Evolutionary conservation across 139 green algal species (phyloP).

Genomic region (Coccomyxa sp.): DNA sequence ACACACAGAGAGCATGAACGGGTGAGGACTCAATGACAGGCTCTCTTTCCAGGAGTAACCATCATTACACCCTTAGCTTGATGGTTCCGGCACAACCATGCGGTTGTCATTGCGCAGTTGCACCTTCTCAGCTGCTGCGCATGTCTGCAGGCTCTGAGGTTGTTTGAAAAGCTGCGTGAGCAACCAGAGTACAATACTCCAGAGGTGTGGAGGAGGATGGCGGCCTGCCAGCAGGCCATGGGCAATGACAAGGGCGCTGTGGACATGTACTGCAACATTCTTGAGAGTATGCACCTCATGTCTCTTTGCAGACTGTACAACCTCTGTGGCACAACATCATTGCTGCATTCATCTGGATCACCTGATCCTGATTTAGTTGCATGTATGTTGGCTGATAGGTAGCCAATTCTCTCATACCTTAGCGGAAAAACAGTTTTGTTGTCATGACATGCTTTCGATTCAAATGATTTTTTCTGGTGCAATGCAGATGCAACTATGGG

Average conservation of each 20-base stretch:
- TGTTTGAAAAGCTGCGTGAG: conserved; percentile 31
- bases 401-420: too few species aligned
- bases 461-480: too few species aligned
- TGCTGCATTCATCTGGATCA: neutral
- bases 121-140: too few species aligned
- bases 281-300: neutral
- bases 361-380: too few species aligned
- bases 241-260: conserved; percentile 18
- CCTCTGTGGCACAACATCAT: neutral
- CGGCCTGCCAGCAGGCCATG: conserved; percentile 38
- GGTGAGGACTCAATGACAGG: neutral
- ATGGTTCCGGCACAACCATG: too few species aligned
- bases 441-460: too few species aligned
- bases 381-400: too few species aligned
- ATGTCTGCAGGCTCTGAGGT: conserved; percentile 30
- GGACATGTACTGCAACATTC: conserved; percentile 22
- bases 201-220: conserved; percentile 47
- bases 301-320: neutral
- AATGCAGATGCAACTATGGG: conserved; percentile 2
- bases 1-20: neutral
- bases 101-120: too few species aligned
- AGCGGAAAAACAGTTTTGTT: too few species aligned
- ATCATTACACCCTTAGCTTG: too few species aligned
- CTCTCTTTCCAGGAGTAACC: neutral
- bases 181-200: conserved; percentile 33